Base-by-base conservation (phyloP, 192 early-diverging fungal species). In the Podila clonocystis region DNA sequence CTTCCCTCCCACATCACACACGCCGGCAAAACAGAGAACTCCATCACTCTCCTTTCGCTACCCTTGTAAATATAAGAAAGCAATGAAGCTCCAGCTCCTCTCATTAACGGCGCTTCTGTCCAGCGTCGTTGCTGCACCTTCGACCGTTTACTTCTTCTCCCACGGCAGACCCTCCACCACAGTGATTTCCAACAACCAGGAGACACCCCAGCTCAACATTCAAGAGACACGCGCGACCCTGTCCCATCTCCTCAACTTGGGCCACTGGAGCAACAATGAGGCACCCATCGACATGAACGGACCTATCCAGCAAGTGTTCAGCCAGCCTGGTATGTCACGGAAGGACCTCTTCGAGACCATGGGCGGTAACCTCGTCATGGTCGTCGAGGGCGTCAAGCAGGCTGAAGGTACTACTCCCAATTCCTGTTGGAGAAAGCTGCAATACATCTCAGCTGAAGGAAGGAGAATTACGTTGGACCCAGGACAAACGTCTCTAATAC, bases 221-320 rank as follows among this genome's bases (percentile, higher is more conserved):
- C 66, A 80, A 61, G 77, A 80, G 34, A 73, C 77, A 20, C 77
- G 71, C 63, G 77, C 71, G 11, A 61, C 77, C 9, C 60, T 80
- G 22, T 52, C 67, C 4, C 77, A 80, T 55, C 71, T 72, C 36
- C 60, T 80, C 57, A 80, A 80, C 58, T n/a, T 80, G 57, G 62
- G 60, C n/a, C 65, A 62, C 17, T 24, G 22, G 15, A 45, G 17
- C 52, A 60, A 64, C 17, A 36, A 67, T 28, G 58, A 61, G 15
- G 12, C 57, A 6, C 29, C 49, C 45, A 26, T 80, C 20, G 58
- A 72, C 66, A 50, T 72, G 38, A 57, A 73, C 17, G 70, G 77
- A 28, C 77, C 77, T 30, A 72, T 80, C 49, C 77, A 80, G 61
- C 36, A 69, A 62, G 77, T 80, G 31, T 80, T 80, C 29, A 64